A percentile compares a stretch with the other conserved stretches of the same genome.
Evolutionary conservation across 192 early-diverging fungal genomes (phyloP).

Genomic region (Dissophora globulifera): DNA sequence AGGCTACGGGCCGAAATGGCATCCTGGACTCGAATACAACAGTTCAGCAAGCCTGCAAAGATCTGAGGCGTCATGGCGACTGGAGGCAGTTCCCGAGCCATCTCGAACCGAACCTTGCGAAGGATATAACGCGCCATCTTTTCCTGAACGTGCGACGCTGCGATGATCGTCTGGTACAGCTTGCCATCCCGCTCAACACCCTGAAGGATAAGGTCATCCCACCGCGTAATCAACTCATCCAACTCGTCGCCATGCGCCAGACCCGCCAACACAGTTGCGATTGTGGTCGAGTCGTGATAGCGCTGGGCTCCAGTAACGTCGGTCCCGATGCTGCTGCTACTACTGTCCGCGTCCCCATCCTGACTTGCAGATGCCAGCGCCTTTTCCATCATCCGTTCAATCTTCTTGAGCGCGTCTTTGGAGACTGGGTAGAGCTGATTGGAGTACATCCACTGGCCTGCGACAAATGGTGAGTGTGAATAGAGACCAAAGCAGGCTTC

Average conservation of each 20-base stretch:
- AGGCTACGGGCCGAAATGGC: conserved; percentile 16
- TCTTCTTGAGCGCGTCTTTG: conserved; percentile 8
- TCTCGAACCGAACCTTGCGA: conserved; percentile 8
- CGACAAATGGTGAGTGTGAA: conserved; percentile 35
- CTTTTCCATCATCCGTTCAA: conserved; percentile 30
- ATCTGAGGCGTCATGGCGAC: conserved; percentile 29
- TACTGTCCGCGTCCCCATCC: too few relatives aligned
- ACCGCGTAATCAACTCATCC: conserved; percentile 29
- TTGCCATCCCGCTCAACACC: conserved; percentile 34
- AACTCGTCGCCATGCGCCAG: conserved; percentile 30
- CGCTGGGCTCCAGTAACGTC: background rate
- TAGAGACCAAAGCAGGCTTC: conserved; percentile 43
- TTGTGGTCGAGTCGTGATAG: conserved; percentile 27
- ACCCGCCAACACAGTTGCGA: conserved; percentile 34
- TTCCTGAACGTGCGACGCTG: conserved; percentile 33
- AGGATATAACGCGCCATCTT: conserved; percentile 32
- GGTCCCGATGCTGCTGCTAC: background rate
- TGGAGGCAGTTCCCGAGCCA: conserved; percentile 36
- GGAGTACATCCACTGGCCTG: conserved; percentile 45
- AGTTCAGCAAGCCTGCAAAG: conserved; percentile 39
- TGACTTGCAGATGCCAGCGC: background rate
- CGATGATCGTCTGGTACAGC: conserved; percentile 47
- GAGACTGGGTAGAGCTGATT: conserved; percentile 37
- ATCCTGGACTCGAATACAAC: conserved; percentile 43
- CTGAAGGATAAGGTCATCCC: conserved; percentile 30